Percentiles rank a stretch among this genome's conserved stretches.
phyloP scores from a whole-genome alignment of 139 green algal genomes.

The Chloropicon primus region DNA sequence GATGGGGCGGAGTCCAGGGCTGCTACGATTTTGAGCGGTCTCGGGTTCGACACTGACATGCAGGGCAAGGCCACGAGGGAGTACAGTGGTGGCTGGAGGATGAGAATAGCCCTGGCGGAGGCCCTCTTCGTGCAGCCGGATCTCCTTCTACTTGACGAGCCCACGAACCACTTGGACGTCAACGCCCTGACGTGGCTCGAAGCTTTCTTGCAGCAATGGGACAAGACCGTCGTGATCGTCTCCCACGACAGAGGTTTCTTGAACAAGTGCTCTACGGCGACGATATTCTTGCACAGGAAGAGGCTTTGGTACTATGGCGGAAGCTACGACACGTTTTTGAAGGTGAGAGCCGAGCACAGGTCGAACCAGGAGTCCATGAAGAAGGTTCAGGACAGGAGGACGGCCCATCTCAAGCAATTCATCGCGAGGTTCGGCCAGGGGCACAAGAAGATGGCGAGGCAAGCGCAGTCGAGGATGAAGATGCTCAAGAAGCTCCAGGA shows the following conservation, averaged over 20 bases:
- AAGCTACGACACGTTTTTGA: not conserved
- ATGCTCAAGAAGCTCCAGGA: slow-evolving; percentile 21
- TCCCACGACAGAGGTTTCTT: slow-evolving; percentile 13
- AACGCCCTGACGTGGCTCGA: slow-evolving; percentile 12
- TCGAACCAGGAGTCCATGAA: slow-evolving; percentile 73
- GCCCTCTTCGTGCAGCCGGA: slow-evolving; percentile 11
- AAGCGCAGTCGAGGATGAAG: slow-evolving; percentile 25
- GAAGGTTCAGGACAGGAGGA: slow-evolving; percentile 24
- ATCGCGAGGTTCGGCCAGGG: slow-evolving; percentile 26
- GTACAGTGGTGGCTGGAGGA: slow-evolving; percentile 3
- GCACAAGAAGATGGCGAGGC: slow-evolving; percentile 15
- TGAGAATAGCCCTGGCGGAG: slow-evolving; percentile 10
- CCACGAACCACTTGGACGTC: slow-evolving; percentile 13
- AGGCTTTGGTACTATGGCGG: slow-evolving; percentile 35
- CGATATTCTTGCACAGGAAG: slow-evolving; percentile 30
- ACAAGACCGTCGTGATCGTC: slow-evolving; percentile 5
- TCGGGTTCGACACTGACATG: slow-evolving; percentile 63
- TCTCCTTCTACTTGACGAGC: slow-evolving; percentile 14
- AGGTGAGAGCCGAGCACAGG: slow-evolving; percentile 33
- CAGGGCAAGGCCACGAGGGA: slow-evolving; percentile 67
- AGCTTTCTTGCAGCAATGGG: not conserved
- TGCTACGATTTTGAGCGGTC: slow-evolving; percentile 64
- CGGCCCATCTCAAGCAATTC: slow-evolving; percentile 32
- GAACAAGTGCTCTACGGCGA: slow-evolving; percentile 2
- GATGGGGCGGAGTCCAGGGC: slow-evolving; percentile 62